phyloP scores from a whole-genome alignment of 768 basidiomycete genomes.

The Auricularia heimuer region DNA sequence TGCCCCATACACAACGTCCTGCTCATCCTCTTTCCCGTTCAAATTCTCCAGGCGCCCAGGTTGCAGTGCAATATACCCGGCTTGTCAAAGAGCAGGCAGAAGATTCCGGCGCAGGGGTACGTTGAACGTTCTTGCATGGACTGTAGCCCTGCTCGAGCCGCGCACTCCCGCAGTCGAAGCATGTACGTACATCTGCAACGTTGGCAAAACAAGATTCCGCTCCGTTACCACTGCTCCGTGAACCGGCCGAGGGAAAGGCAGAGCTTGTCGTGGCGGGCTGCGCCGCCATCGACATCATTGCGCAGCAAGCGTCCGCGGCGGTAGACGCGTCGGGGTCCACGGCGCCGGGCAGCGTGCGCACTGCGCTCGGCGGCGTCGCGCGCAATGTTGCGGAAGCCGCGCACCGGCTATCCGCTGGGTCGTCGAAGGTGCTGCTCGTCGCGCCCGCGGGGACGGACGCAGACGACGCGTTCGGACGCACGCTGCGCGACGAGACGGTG shows the following conservation, averaged over 20 bases:
- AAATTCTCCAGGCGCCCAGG: constrained; percentile 50
- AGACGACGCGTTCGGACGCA: constrained; percentile 70
- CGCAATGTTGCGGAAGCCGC: constrained; percentile 94
- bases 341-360: constrained; percentile 59
- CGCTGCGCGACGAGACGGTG: constrained; percentile 48
- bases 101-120: too few species aligned
- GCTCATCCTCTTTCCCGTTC: neutral
- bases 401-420: constrained; percentile 43
- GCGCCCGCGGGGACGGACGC: constrained; percentile 69
- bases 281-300: constrained; percentile 83
- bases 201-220: constrained; percentile 24
- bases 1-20: too few species aligned
- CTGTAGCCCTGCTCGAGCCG: too few species aligned
- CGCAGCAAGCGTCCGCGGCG: constrained; percentile 29
- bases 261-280: constrained; percentile 67
- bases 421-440: constrained; percentile 45
- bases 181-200: constrained; percentile 6
- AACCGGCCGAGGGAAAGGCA: neutral
- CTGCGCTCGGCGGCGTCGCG: constrained; percentile 82
- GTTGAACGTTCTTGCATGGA: too few species aligned
- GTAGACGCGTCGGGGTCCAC: constrained; percentile 50
- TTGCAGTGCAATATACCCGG: constrained; percentile 66
- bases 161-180: neutral
- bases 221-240: neutral
- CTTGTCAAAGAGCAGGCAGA: constrained; percentile 19